Base-by-base conservation (phyloP, 495 filamentous ascomycete species). In the Cladorrhinum samala region DNA sequence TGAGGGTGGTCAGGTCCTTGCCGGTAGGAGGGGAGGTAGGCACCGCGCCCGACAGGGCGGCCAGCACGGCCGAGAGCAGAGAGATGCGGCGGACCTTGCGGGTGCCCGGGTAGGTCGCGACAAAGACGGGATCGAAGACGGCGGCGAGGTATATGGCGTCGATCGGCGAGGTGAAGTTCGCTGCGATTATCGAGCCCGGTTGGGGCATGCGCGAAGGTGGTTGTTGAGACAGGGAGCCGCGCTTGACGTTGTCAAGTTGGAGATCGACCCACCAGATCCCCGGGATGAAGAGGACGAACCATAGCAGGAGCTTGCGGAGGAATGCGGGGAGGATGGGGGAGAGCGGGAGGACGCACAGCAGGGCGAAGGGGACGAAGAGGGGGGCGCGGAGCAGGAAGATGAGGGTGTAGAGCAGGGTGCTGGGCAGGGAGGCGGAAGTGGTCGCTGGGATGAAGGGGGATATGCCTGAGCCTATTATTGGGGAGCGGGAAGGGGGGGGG, bases 181-280 rank as follows among this genome's bases (percentile, higher is more conserved):
- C 87, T 39, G 91, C 91, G 59, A 99, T 94, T 52, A 99, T 73
- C 24, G 82, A 83, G 2, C 82, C 78, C 5, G 84, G 81, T 48
- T 83, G 80, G 0, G 93, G 94, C 1, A 97, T 79, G 14, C 87
- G 80, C 1, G 71, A 78, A 33, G 77, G 68, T 50, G 86, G 75
- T 64, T 87, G 82, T 56, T 74, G 72, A 23, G 72, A 74, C 21
- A 82, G 67, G 8, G 75, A 74, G 76, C 93, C 93, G 74, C 89
- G 90, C 69, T 85, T 86, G 33, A 99, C 93, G 25, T 91, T 90
- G 65, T 97, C 93, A 39, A 99, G 85, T 61, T 96, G 91, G 1
- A 99, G 76, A 69, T 97, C 93, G 46, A 96, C 86, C 91, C 92
- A 97, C 92, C 93, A 97, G 36, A 96, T 84, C 17, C 91, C 91